Evolutionary conservation across 164 flowering plant genomes (phyloP), one percentile per base, ranked within the genome.

Genomic region (Chimonanthus praecox): DNA sequence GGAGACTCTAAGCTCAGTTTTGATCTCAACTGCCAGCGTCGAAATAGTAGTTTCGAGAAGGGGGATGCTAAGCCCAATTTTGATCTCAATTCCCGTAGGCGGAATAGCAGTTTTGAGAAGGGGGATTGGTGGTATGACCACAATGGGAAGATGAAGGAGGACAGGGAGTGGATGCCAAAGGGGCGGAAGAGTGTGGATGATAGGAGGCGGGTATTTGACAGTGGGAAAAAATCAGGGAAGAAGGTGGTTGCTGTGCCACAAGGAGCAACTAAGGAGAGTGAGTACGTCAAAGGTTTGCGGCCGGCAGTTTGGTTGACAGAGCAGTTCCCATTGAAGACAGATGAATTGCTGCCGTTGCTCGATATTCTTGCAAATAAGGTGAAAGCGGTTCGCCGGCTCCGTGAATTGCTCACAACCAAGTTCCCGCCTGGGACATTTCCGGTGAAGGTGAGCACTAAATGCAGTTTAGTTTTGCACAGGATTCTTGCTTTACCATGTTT

Each of bases 241-340:
- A 18, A 47, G 44, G 18, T 70, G 71, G 70, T 58, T 13, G 71
- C 74, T 10, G 72, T 72, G 62, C 75, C 85, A 73, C 79, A 83
- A 68, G 83, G 77, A 72, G 78, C 75, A 73, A 83, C 84, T 47
- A 93, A 90, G 80, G 99, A 95, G 78, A 91, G 87, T 72, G 97
- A 93, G 80, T 90, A 80, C 71, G 86, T 88, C 78, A 87, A 84
- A 79, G 89, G 87, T 54, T 70, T 95, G 15, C 73, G 88, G 77
- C 99, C 98, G 73, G 84, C 88, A 5, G 92, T 95, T 6, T 95
- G 99, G 99, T 76, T 95, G 60, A 95, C 98, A 78, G 99, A 95
- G 49, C 90, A 92, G 77, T 95, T 95, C 72, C 99, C 99, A 33
- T 75, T 95, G 50, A 90, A 90, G 83, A 90, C 92, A 82, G 98